These are phyloP conservation scores for Calophaca sinica DNA, from an alignment of 306 rosid species.

Conservation along the genomic window DNA sequence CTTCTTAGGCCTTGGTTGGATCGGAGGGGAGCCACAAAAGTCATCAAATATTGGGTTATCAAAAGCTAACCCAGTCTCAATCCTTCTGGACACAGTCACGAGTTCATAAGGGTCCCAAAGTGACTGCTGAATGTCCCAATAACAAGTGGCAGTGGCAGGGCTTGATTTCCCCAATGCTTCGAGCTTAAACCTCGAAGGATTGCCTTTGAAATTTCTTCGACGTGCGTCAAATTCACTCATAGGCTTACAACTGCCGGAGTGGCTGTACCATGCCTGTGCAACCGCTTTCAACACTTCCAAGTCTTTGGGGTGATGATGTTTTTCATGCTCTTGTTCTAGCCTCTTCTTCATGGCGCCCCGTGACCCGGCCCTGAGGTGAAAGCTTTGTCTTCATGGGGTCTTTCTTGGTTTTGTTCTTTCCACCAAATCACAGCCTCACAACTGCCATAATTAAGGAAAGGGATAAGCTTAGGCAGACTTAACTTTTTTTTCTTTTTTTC, in stretches of 20 bases:
- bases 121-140: conserved; percentile 81
- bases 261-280: conserved; percentile 88
- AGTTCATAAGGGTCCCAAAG: conserved; percentile 95
- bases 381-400: conserved; percentile 47
- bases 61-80: conserved; percentile 62
- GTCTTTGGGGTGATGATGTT: conserved; percentile 34
- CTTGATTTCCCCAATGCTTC: conserved; percentile 52
- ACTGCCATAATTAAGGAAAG: conserved; percentile 1
- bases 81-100: conserved; percentile 73
- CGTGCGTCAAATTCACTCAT: conserved; percentile 66
- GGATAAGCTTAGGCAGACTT: conserved; percentile 45
- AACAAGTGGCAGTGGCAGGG: neutral
- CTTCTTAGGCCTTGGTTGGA: conserved; percentile 43
- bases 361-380: neutral
- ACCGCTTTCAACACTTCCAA: conserved; percentile 85
- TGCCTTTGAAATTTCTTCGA: conserved; percentile 57
- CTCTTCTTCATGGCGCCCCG: conserved; percentile 63
- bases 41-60: conserved; percentile 54
- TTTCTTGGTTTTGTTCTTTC: conserved; percentile 50
- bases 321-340: conserved; percentile 36
- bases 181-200: conserved; percentile 71
- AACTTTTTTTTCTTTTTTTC: conserved; percentile 17
- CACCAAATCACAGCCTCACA: conserved; percentile 55
- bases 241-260: conserved; percentile 59
- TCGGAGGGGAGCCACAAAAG: conserved; percentile 9